phyloP scores from a whole-genome alignment of 176 grass and related monocot species.

The Puya raimondii region DNA sequence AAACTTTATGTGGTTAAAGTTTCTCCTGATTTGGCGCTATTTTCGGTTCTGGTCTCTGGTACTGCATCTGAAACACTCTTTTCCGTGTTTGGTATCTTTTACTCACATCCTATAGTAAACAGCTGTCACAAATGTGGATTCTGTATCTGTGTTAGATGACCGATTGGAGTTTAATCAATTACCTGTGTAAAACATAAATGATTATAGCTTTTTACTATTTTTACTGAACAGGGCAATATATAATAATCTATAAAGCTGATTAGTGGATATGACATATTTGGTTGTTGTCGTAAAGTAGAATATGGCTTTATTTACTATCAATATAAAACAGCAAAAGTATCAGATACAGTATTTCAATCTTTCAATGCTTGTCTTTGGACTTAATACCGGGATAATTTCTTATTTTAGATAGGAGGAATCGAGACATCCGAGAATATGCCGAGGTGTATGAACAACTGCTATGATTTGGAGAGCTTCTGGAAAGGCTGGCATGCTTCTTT shows the following conservation, averaged over 20 bases:
- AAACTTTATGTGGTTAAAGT: conserved; percentile 99
- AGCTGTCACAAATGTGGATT: background rate
- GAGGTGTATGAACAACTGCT: conserved; percentile 87
- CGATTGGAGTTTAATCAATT: too few species aligned
- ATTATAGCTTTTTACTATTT: too few species aligned
- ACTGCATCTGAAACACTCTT: conserved; percentile 20
- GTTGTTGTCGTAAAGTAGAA: background rate
- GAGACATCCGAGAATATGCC: conserved; percentile 96
- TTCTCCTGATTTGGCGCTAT: conserved; percentile 98
- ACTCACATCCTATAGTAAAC: background rate
- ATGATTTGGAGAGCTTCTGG: conserved; percentile 94
- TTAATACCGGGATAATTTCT: background rate
- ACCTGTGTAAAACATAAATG: too few species aligned
- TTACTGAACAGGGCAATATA: too few species aligned
- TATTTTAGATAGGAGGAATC: conserved; percentile 62
- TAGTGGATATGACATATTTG: background rate
- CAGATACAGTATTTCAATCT: background rate
- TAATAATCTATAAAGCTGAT: too few species aligned
- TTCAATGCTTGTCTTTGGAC: background rate
- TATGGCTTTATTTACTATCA: background rate
- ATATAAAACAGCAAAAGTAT: background rate
- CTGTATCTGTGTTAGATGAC: too few species aligned
- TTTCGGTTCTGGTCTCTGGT: conserved; percentile 97
- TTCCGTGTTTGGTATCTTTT: conserved; percentile 1
- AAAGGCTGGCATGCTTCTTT: conserved; percentile 98